Conservation (phyloP, 2,329 filamentous ascomycete species). For the Neurospora sp. region DNA sequence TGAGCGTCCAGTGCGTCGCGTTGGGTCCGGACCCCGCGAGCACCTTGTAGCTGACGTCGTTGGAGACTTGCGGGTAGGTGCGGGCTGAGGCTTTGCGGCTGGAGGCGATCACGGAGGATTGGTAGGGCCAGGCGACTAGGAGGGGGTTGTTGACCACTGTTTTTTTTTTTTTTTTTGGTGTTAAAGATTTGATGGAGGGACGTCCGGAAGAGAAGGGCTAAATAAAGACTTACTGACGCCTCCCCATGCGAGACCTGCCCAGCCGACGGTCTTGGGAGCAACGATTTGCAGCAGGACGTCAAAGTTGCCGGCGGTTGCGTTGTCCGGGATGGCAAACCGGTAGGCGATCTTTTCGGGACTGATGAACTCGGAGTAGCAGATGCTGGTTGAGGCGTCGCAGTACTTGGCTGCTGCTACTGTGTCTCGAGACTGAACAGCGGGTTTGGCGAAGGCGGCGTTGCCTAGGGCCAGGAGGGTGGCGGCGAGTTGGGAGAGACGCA, state of each 20-base stretch:
- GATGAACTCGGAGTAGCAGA: conserved; percentile 22
- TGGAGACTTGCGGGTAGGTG: conserved; percentile 24
- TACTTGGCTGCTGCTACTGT: conserved; percentile 14
- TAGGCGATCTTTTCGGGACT: conserved; percentile 17
- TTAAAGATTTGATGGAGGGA: not conserved
- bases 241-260: conserved; percentile 31
- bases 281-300: conserved; percentile 29
- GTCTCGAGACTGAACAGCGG: conserved; percentile 5
- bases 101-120: conserved; percentile 25
- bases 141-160: conserved; percentile 30
- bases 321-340: conserved; percentile 23
- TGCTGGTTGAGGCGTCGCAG: conserved; percentile 18
- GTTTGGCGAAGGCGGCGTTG: conserved; percentile 7
- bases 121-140: conserved; percentile 29
- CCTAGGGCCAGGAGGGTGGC: conserved; percentile 12
- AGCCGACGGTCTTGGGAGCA: conserved; percentile 29
- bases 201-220: too few species aligned
- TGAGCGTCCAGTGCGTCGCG: conserved; percentile 31
- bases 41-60: conserved; percentile 23
- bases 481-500: conserved; percentile 17
- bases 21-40: conserved; percentile 26
- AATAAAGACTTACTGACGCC: conserved; percentile 23
- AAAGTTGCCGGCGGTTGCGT: conserved; percentile 22
- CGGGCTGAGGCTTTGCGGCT: conserved; percentile 27
- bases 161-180: too few species aligned